Base-by-base conservation (phyloP, 1,284 basidiomycete genomes). In the Pyrrhoderma noxium region DNA sequence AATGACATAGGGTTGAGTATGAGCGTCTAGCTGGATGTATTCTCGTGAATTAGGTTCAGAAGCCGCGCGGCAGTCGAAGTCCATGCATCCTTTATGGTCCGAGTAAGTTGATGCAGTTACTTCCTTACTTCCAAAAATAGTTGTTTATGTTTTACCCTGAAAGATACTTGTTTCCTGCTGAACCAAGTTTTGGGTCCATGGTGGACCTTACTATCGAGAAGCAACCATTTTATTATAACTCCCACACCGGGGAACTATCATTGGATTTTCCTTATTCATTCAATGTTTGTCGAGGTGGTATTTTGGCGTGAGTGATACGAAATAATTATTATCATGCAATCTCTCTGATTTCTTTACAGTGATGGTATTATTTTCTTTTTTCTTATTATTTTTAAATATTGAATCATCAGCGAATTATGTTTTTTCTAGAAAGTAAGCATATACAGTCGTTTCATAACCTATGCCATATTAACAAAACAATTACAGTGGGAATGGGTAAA, bases 31-130 rank as follows among this genome's bases (percentile, higher is more conserved):
- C 38, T 99, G 95, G 94, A 94, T 98, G 93, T 74, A 82, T 57
- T 89, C 85, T 1, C 77, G 94, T 58, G 95, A 97, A 68, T 79
- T 74, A 0, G 87, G 85, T 1, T 73, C 79, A 19, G 71, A 73
- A 55, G 79, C 83, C 47, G 83, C 85, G 16, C 78, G 89, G 45
- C 81, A 89, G 59, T 75, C 79, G 1, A 66, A 73, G 5, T 83
- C 87, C 1, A 83, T 98, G 73, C 92, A 99, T 68, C 95, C 95
- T 0, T 67, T 99, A 8, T 99, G 94, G 94, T 89, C 89, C 70
- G 83, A 93, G 88, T 96, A 67, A 64, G 80, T 68, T 18, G n/a
- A n/a, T 45, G 7, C 35, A 18, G 25, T 45, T 27, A 21, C 40
- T 45, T 23, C 27, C 11, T 31, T 45, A n/a, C n/a, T n/a, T n/a